Percentiles rank a stretch among this genome's conserved stretches.
Evolutionary conservation across 495 filamentous ascomycete species (phyloP).

Genomic region (Penicillium steckii): DNA sequence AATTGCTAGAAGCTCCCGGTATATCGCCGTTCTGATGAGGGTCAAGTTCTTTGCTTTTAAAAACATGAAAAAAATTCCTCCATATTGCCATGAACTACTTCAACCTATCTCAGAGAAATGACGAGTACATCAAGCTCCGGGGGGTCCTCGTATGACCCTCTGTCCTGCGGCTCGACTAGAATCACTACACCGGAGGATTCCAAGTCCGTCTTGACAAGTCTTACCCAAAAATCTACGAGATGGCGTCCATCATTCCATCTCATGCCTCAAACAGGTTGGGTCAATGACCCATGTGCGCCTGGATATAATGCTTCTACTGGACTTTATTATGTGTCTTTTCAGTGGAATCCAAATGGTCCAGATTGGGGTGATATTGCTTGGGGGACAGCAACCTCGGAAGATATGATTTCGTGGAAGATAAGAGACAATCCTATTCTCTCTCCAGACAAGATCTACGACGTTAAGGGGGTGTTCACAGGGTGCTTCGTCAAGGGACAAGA

Average conservation of each 20-base stretch:
- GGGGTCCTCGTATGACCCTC: constrained; percentile 3
- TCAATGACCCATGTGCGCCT: constrained; percentile 19
- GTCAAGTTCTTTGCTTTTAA: background rate
- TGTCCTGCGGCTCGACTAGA: background rate
- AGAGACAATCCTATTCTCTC: constrained; percentile 3
- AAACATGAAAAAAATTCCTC: background rate
- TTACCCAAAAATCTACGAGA: background rate
- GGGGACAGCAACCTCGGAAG: constrained; percentile 12
- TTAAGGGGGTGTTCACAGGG: constrained; percentile 16
- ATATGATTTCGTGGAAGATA: constrained; percentile 11
- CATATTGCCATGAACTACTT: background rate
- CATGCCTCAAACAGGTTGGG: constrained; percentile 10
- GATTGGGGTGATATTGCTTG: constrained; percentile 19
- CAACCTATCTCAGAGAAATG: background rate
- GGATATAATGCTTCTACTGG: constrained; percentile 11
- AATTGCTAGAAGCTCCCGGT: background rate
- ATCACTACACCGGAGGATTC: constrained; percentile 3
- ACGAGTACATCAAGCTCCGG: constrained; percentile 6
- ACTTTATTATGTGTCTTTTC: constrained; percentile 16
- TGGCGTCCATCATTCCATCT: constrained; percentile 6
- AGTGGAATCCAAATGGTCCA: constrained; percentile 17
- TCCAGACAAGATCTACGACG: constrained; percentile 9
- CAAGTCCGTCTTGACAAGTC: background rate
- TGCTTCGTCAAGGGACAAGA: constrained; percentile 8
- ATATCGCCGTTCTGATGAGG: background rate